These are phyloP conservation scores for Mycena capillaripes DNA, from an alignment of 768 basidiomycete genomes.

Conservation along the genomic window DNA sequence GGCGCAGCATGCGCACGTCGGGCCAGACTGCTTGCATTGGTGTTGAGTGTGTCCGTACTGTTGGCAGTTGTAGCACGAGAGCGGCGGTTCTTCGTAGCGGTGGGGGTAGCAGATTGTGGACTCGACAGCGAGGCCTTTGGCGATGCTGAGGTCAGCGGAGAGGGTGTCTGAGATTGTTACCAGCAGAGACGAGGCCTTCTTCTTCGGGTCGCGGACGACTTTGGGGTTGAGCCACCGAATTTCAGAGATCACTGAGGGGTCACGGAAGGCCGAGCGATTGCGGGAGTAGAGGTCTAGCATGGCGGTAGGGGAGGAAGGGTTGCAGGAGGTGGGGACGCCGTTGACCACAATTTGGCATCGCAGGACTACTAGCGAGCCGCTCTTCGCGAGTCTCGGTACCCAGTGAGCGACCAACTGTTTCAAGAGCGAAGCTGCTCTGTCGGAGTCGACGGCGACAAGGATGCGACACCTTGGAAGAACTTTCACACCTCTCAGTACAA, in stretches of 20 bases:
- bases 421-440: constrained; percentile 1
- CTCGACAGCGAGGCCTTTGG: background rate
- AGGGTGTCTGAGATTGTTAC: background rate
- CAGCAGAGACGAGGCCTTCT: constrained; percentile 15
- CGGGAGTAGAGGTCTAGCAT: too few species aligned
- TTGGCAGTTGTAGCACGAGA: background rate
- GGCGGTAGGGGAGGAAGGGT: too few species aligned
- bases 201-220: constrained; percentile 12
- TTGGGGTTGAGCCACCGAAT: too few species aligned
- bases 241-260: too few species aligned
- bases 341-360: background rate
- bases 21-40: background rate
- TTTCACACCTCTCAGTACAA: background rate
- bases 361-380: background rate
- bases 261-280: too few species aligned
- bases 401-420: background rate
- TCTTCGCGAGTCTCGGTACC: background rate
- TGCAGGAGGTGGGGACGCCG: too few species aligned
- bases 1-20: background rate
- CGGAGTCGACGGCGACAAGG: background rate
- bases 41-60: background rate
- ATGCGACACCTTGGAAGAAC: constrained; percentile 1
- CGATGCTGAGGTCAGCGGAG: background rate
- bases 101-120: background rate
- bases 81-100: background rate